These are phyloP conservation scores for Aspergillus eucalypticola DNA, from an alignment of 2,329 filamentous ascomycete genomes.

Conservation along the genomic window DNA sequence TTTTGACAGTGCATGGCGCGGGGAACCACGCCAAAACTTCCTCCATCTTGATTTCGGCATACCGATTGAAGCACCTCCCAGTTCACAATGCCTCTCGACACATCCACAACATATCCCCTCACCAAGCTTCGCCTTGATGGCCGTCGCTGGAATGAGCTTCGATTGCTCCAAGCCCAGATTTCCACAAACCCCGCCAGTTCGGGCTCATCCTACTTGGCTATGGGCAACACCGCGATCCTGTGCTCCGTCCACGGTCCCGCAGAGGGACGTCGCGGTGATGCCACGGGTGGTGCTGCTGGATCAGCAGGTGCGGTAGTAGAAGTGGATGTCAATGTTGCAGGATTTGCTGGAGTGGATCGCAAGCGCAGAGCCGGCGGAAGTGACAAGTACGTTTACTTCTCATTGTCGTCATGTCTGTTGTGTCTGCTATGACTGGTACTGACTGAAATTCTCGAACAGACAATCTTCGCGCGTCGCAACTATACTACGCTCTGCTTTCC, in stretches of 20 bases:
- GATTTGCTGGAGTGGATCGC: conserved; percentile 84
- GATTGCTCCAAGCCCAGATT: conserved; percentile 83
- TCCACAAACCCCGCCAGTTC: conserved; percentile 90
- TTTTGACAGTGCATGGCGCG: conserved; percentile 5
- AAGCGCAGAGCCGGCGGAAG: conserved; percentile 68
- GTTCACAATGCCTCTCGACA: conserved; percentile 84
- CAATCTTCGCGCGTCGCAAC: conserved; percentile 64
- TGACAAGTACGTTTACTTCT: conserved; percentile 71
- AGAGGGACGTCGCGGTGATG: conserved; percentile 61
- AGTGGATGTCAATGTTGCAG: conserved; percentile 81
- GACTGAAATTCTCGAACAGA: conserved; percentile 47
- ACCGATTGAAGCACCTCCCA: conserved; percentile 1
- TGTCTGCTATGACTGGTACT: not conserved
- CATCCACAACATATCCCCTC: conserved; percentile 83
- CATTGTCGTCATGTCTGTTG: not conserved
- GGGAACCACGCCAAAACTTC: conserved; percentile 1
- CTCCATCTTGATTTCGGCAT: not conserved
- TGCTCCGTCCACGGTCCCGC: conserved; percentile 85
- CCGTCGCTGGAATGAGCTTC: conserved; percentile 95
- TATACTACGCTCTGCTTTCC: conserved; percentile 75
- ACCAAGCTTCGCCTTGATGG: conserved; percentile 80
- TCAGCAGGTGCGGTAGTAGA: conserved; percentile 66
- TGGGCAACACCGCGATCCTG: conserved; percentile 96
- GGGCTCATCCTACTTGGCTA: conserved; percentile 89
- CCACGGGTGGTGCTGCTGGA: conserved; percentile 46